These are phyloP conservation scores for Kodamaea alishanica DNA, from an alignment of 1,139 yeast genomes.

Conservation along the genomic window DNA sequence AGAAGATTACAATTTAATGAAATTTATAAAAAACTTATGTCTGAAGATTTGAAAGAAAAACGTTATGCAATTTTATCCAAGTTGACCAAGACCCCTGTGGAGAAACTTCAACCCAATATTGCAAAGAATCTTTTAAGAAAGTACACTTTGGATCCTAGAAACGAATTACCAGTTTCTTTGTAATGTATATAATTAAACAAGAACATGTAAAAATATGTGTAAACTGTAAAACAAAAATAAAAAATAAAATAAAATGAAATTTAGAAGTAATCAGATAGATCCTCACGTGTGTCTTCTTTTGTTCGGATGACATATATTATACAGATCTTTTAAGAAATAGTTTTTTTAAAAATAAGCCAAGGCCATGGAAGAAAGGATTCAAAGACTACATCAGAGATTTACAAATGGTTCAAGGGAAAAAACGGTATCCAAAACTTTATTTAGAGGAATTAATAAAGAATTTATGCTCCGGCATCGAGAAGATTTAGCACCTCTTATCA, in stretches of 20 bases:
- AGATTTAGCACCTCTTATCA: conserved; percentile 4
- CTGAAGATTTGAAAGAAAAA: conserved; percentile 26
- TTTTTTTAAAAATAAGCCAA: background rate
- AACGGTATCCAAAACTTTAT: background rate
- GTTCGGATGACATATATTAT: background rate
- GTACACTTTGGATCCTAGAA: conserved; percentile 38
- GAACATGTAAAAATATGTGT: background rate
- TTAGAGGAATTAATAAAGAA: conserved; percentile 6
- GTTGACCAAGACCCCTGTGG: conserved; percentile 23
- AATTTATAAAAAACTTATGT: conserved; percentile 33
- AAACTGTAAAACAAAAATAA: background rate
- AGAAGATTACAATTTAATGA: conserved; percentile 30
- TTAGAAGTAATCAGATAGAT: background rate
- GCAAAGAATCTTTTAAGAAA: conserved; percentile 54
- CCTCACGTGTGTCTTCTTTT: background rate
- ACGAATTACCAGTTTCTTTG: conserved; percentile 32
- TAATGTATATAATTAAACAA: background rate
- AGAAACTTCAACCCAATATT: conserved; percentile 39
- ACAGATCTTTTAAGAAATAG: background rate
- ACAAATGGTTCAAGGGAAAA: background rate
- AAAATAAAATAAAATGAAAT: background rate
- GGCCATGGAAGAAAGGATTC: background rate
- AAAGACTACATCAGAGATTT: background rate
- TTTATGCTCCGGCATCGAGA: conserved; percentile 4
- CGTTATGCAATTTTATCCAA: conserved; percentile 26